Evolutionary conservation across 768 basidiomycete species (phyloP).

Genomic region (Mycena albidolilacea): DNA sequence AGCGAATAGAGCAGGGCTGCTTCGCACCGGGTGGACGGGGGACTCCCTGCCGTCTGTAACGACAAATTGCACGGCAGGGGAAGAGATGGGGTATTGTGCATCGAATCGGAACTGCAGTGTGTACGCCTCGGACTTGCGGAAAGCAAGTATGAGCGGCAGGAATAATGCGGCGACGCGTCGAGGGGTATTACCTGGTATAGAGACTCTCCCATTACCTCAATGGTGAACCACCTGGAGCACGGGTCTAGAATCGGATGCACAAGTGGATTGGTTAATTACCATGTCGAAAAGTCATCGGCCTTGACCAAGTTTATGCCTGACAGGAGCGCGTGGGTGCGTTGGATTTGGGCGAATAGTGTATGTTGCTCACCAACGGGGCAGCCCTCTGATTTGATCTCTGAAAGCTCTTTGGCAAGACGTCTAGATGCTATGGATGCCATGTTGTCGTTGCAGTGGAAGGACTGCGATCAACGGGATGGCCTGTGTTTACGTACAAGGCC

Average conservation of each 20-base stretch:
- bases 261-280: slow-evolving; percentile 51
- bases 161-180: neutral
- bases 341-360: neutral
- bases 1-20: slow-evolving; percentile 29
- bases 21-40: slow-evolving; percentile 84
- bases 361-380: slow-evolving; percentile 71
- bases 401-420: slow-evolving; percentile 80
- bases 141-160: neutral
- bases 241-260: neutral
- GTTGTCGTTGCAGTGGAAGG: slow-evolving; percentile 8
- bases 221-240: slow-evolving; percentile 62
- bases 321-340: slow-evolving; percentile 17
- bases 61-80: slow-evolving; percentile 91
- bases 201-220: slow-evolving; percentile 89
- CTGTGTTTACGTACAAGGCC: too few species aligned
- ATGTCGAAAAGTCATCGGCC: slow-evolving; percentile 84
- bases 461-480: neutral
- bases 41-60: slow-evolving; percentile 73
- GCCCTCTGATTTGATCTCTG: slow-evolving; percentile 75
- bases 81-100: slow-evolving; percentile 85
- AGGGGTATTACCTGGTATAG: slow-evolving; percentile 72
- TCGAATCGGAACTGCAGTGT: slow-evolving; percentile 89
- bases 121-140: slow-evolving; percentile 78
- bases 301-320: slow-evolving; percentile 80
- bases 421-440: slow-evolving; percentile 78